Conservation (phyloP, 352 stramenopile genomes). For the Phytopythium helicoides region DNA sequence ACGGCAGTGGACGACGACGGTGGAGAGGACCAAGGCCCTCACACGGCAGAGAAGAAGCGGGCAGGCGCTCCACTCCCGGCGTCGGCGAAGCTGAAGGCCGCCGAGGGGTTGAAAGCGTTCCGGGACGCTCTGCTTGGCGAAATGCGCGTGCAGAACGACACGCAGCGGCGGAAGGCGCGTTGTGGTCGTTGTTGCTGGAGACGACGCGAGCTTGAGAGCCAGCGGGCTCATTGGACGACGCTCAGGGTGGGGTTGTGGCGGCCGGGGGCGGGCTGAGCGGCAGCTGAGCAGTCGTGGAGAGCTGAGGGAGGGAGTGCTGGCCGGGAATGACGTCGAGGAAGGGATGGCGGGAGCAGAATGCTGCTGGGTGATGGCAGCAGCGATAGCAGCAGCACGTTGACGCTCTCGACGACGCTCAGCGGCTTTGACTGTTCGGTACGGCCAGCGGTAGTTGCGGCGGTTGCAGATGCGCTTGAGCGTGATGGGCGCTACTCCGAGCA, state of each 20-base stretch:
- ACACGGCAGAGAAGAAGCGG: too few species aligned
- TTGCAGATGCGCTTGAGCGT: slow-evolving; percentile 68
- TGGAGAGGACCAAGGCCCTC: too few species aligned
- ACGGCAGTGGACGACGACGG: too few species aligned
- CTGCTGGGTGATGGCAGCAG: slow-evolving; percentile 1
- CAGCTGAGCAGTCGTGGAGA: too few species aligned
- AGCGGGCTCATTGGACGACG: background rate
- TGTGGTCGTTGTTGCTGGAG: background rate
- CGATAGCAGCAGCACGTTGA: background rate
- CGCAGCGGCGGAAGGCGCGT: slow-evolving; percentile 1
- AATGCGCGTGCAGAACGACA: background rate
- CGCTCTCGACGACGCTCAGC: background rate
- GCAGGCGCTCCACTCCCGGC: too few species aligned
- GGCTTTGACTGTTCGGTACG: slow-evolving; percentile 46
- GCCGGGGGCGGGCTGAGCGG: background rate
- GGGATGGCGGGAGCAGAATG: background rate
- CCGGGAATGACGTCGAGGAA: too few species aligned
- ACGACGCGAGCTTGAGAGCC: background rate
- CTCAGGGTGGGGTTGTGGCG: background rate
- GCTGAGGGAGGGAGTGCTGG: too few species aligned
- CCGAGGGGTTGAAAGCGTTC: too few species aligned
- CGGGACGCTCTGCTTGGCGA: too few species aligned
- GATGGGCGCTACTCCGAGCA: slow-evolving; percentile 43
- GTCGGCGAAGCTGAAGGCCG: too few species aligned
- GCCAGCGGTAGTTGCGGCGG: slow-evolving; percentile 40